These are phyloP conservation scores for Kluyveromyces sp. DNA, from an alignment of 1,139 yeast genomes.

Conservation along the genomic window DNA sequence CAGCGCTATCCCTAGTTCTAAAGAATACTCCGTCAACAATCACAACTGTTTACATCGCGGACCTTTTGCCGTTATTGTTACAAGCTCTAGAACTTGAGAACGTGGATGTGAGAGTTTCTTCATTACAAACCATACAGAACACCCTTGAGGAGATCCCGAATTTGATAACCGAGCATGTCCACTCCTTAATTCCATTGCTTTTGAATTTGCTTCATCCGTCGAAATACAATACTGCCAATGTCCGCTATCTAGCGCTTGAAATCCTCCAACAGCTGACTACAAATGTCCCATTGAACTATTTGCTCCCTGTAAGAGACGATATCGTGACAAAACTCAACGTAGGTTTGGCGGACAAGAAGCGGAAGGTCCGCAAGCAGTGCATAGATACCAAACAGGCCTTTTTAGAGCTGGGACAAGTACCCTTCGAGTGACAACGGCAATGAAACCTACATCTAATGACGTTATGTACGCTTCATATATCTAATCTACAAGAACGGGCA, in stretches of 20 bases:
- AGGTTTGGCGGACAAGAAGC: constrained; percentile 66
- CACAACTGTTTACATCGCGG: constrained; percentile 52
- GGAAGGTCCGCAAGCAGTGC: constrained; percentile 68
- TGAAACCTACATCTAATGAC: neutral
- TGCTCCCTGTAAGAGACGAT: constrained; percentile 46
- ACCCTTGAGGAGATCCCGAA: constrained; percentile 50
- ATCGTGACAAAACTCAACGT: constrained; percentile 44
- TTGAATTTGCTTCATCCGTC: constrained; percentile 35
- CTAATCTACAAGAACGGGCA: neutral
- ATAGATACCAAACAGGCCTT: constrained; percentile 73
- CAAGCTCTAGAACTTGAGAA: constrained; percentile 52
- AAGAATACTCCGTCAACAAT: constrained; percentile 58
- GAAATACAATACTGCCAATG: constrained; percentile 35
- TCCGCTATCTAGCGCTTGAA: constrained; percentile 51
- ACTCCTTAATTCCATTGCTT: constrained; percentile 51
- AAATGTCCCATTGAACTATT: constrained; percentile 35
- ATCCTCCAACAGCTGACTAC: constrained; percentile 46
- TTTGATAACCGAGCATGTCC: constrained; percentile 46
- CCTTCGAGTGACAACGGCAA: constrained; percentile 19
- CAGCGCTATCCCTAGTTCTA: constrained; percentile 60
- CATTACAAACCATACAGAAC: constrained; percentile 47
- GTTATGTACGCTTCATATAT: neutral
- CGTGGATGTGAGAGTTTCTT: constrained; percentile 49
- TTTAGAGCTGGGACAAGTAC: constrained; percentile 43
- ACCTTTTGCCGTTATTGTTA: constrained; percentile 63